Base-by-base conservation (phyloP, 2,329 filamentous ascomycete species). In the Drechslerella coelobrocha region DNA sequence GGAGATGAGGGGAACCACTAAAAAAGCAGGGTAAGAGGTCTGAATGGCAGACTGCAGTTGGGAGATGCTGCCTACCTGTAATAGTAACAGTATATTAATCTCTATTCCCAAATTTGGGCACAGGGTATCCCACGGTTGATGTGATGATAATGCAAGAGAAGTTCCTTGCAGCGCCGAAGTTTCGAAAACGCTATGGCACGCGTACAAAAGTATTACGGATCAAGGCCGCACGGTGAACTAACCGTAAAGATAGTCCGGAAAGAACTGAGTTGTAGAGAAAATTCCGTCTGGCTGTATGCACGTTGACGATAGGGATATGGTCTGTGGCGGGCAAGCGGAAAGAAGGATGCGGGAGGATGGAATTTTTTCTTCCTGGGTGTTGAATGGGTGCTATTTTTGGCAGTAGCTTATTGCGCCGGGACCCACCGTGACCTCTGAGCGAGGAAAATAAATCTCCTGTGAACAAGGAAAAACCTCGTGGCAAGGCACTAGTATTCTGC, bases 41-140 rank as follows among this genome's bases (percentile, higher is more conserved):
- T 63, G 66, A 55, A 57, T 63, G 53, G 59, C 53, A 71, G 54
- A 50, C 53, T 71, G 59, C 52, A 62, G 47, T 59, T 45, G 29
- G 21, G 52, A 48, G 41, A 63, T 59, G 66, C 53, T 71, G 66
- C 66, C 66, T 71, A 71, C 66, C 59, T 59, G 66, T 59, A 71
- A 71, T 60, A 71, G 66, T 59, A 63, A 59, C 59, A 60, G 51
- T 21, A 47, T 57, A 53, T 61, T 41, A 48, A 61, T 45, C 41
- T 21, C 3, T 19, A 60, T 54, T 19, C 26, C 50, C 26, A 53
- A 53, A 31, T 53, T 23, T 23, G 27, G 31, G 29, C 9, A 53
- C 31, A 37, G 19, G n/a, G 27, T 53, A 43, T 54, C 27, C 34
- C n/a, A 37, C 39, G 34, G 51, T 71, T 47, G 59, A 34, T 71